phyloP scores from a whole-genome alignment of 192 early-diverging fungal species.

The Borealophlyctis nickersoniae region DNA sequence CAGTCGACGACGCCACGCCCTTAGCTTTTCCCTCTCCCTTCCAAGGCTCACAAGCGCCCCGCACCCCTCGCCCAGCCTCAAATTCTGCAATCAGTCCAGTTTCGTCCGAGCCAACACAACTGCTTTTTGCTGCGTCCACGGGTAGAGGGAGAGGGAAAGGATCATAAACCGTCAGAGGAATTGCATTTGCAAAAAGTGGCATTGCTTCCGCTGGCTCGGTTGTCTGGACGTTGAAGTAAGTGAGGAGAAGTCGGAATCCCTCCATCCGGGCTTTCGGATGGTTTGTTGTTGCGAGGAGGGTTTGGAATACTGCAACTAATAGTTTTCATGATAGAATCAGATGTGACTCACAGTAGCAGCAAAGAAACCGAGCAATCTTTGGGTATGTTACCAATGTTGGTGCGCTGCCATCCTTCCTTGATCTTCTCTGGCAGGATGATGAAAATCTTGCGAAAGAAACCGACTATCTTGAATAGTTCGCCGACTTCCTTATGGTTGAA shows the following conservation, averaged over 20 bases:
- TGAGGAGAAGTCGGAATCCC: constrained; percentile 69
- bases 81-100: constrained; percentile 1
- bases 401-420: constrained; percentile 70
- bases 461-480: constrained; percentile 60
- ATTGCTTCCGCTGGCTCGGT: constrained; percentile 57
- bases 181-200: constrained; percentile 62
- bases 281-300: constrained; percentile 63
- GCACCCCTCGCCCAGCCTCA: too few species aligned
- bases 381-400: constrained; percentile 59
- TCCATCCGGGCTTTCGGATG: constrained; percentile 66
- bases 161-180: constrained; percentile 45
- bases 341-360: too few species aligned
- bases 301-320: constrained; percentile 63
- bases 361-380: too few species aligned
- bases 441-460: constrained; percentile 66
- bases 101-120: constrained; percentile 21
- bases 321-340: too few species aligned
- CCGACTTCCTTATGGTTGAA: constrained; percentile 64
- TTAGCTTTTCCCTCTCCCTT: constrained; percentile 28
- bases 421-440: constrained; percentile 65
- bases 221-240: constrained; percentile 69
- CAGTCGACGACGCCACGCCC: too few species aligned
- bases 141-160: constrained; percentile 27
- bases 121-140: constrained; percentile 21
- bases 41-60: background rate